These are phyloP conservation scores for Albugo candida DNA, from an alignment of 352 stramenopile species.

Conservation along the genomic window DNA sequence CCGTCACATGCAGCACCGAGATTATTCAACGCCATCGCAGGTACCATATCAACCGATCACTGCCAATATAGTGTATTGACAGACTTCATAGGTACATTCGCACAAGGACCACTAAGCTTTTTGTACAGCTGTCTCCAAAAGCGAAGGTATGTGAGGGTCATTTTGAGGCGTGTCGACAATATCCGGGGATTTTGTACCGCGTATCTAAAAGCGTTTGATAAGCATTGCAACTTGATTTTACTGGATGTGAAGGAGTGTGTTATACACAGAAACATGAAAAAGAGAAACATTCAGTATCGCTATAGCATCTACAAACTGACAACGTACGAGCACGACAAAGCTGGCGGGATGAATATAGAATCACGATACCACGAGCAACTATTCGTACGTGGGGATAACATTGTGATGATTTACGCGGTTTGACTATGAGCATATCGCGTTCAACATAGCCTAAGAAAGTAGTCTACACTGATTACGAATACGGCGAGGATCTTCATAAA, in stretches of 20 bases:
- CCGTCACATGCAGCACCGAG: too few species aligned
- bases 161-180: constrained; percentile 81
- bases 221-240: constrained; percentile 89
- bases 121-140: constrained; percentile 39
- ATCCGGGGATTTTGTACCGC: constrained; percentile 80
- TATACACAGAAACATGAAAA: constrained; percentile 20
- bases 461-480: too few species aligned
- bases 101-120: constrained; percentile 27
- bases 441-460: too few species aligned
- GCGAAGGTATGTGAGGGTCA: constrained; percentile 53
- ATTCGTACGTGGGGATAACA: constrained; percentile 84
- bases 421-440: too few species aligned
- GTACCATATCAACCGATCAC: constrained; percentile 1
- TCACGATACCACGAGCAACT: constrained; percentile 65
- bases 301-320: constrained; percentile 16
- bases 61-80: constrained; percentile 18
- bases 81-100: constrained; percentile 73
- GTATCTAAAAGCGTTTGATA: constrained; percentile 88
- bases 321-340: constrained; percentile 18
- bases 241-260: constrained; percentile 73
- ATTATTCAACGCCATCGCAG: too few species aligned
- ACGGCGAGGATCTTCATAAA: too few species aligned
- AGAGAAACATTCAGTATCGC: constrained; percentile 15
- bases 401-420: constrained; percentile 39
- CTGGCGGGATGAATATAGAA: constrained; percentile 23